Percentiles rank a stretch among this genome's conserved stretches.
These are phyloP conservation scores for Piloderma croceum DNA, from an alignment of 768 basidiomycete genomes.

Conservation along the genomic window DNA sequence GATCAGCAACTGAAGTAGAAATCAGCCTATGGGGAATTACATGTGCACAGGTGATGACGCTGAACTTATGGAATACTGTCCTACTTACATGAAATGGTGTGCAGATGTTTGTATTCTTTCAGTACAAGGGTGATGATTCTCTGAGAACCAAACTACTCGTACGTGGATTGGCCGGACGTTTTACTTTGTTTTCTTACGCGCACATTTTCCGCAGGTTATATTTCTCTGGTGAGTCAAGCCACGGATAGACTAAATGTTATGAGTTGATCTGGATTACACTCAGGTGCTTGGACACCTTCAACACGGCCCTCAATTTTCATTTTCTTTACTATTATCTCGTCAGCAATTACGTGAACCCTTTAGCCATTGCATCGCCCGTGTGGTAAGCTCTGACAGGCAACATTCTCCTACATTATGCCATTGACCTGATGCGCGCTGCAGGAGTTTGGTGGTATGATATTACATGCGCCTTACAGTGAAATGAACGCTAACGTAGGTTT, in stretches of 20 bases:
- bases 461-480: neutral
- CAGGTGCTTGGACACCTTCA: conserved; percentile 55
- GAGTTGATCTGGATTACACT: neutral
- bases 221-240: neutral
- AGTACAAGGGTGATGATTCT: no score
- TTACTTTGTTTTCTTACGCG: neutral
- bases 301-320: conserved; percentile 46
- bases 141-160: no score
- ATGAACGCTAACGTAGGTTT: neutral
- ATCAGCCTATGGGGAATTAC: conserved; percentile 60
- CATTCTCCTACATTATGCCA: neutral
- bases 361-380: conserved; percentile 36
- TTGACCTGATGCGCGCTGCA: no score
- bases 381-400: conserved; percentile 38
- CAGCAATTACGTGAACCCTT: conserved; percentile 44
- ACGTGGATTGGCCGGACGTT: conserved; percentile 23
- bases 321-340: conserved; percentile 57
- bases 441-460: conserved; percentile 46
- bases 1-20: conserved; percentile 1
- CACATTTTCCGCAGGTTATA: neutral
- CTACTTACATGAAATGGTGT: no score
- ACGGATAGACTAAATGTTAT: conserved; percentile 7
- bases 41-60: no score
- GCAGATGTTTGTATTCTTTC: conserved; percentile 48
- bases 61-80: no score